Conservation (phyloP, 2,329 filamentous ascomycete species). For the Blastomyces parvus region DNA sequence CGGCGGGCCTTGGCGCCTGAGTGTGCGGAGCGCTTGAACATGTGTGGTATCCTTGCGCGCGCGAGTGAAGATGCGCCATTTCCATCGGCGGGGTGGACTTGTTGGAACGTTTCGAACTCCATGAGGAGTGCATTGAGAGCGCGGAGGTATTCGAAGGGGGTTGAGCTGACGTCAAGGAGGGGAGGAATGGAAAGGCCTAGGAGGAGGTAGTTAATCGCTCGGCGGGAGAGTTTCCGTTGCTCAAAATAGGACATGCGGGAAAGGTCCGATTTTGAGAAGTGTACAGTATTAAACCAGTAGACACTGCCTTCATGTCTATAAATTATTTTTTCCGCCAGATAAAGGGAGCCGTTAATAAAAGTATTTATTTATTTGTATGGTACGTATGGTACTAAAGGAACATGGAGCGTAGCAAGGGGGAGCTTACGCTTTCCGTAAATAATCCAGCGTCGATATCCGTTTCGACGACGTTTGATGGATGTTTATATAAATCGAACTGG, state of each 20-base stretch:
- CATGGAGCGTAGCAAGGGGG: neutral
- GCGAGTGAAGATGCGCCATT: conserved; percentile 59
- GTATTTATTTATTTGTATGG: no score
- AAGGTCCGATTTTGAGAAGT: conserved; percentile 77
- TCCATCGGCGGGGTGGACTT: conserved; percentile 70
- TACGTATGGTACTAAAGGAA: no score
- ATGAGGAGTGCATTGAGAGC: conserved; percentile 73
- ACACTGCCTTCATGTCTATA: conserved; percentile 79
- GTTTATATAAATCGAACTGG: conserved; percentile 51
- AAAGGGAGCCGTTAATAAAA: no score
- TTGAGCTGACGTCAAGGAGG: conserved; percentile 77
- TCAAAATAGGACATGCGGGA: conserved; percentile 78
- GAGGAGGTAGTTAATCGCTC: conserved; percentile 87
- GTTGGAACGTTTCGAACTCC: conserved; percentile 92
- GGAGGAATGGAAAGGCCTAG: conserved; percentile 85
- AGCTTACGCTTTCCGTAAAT: conserved; percentile 77
- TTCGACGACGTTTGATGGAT: conserved; percentile 84
- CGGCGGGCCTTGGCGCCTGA: conserved; percentile 49
- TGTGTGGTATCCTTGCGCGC: conserved; percentile 69
- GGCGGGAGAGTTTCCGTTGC: conserved; percentile 69
- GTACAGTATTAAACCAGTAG: conserved; percentile 97
- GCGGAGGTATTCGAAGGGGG: conserved; percentile 74
- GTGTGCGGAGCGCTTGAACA: conserved; percentile 61
- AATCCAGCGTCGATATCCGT: conserved; percentile 87
- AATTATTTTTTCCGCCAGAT: neutral